phyloP scores from a whole-genome alignment of 1,284 basidiomycete genomes.

The Melampsora americana region DNA sequence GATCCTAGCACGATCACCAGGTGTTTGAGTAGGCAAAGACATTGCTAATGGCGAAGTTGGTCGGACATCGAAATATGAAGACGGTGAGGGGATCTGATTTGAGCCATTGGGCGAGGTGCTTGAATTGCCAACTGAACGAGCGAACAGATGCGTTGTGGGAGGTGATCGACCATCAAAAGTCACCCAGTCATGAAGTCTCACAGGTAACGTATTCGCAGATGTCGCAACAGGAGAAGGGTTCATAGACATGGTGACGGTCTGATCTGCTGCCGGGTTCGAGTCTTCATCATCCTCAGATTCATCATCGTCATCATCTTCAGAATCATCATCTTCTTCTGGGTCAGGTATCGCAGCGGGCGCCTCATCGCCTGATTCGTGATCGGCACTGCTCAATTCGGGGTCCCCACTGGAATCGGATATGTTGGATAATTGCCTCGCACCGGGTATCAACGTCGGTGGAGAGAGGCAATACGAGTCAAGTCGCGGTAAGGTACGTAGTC shows the following conservation, averaged over 20 bases:
- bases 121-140: slow-evolving; percentile 5
- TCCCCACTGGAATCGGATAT: slow-evolving; percentile 4
- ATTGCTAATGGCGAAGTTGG: not conserved
- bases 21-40: not conserved
- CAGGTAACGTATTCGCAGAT: too few species aligned
- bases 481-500: not conserved
- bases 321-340: not conserved
- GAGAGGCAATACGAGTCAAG: slow-evolving; percentile 3
- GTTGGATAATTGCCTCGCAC: not conserved
- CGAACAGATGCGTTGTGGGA: not conserved
- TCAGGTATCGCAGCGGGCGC: not conserved
- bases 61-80: not conserved
- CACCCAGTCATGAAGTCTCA: not conserved
- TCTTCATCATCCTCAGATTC: not conserved
- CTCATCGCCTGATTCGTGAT: not conserved
- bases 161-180: not conserved
- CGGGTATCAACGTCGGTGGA: not conserved
- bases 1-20: slow-evolving; percentile 25
- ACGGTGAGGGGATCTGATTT: not conserved
- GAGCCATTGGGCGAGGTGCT: not conserved
- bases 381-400: not conserved
- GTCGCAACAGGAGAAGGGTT: not conserved
- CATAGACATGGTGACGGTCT: not conserved
- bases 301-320: not conserved
- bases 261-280: not conserved